Conservation (phyloP, 352 stramenopile species). For the Globisporangium spiculum region DNA sequence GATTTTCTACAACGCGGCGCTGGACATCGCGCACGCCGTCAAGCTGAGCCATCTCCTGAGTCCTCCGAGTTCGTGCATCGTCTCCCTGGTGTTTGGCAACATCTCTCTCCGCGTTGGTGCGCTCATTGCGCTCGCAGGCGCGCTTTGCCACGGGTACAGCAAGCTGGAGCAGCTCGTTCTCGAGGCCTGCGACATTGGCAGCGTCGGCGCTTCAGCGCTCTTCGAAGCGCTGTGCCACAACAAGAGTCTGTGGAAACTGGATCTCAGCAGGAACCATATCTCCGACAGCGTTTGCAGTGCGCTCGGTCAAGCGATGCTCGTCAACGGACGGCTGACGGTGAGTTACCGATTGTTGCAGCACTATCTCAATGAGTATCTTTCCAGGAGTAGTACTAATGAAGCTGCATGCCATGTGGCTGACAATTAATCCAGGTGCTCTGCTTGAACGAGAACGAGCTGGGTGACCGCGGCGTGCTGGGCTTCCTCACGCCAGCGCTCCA, state of each 20-base stretch:
- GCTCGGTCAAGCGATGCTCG: constrained; percentile 36
- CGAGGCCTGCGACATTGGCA: constrained; percentile 60
- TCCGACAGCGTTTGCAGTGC: constrained; percentile 43
- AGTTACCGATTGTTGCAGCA: constrained; percentile 3
- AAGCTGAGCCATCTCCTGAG: constrained; percentile 36
- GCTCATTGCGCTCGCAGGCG: constrained; percentile 43
- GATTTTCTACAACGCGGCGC: constrained; percentile 64
- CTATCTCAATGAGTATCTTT: neutral
- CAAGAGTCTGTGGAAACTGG: constrained; percentile 63
- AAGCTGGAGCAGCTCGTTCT: constrained; percentile 71
- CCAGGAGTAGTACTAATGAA: neutral
- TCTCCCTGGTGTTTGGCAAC: constrained; percentile 67
- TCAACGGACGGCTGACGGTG: constrained; percentile 32
- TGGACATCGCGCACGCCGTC: constrained; percentile 31
- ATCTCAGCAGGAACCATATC: constrained; percentile 68
- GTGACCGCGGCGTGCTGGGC: constrained; percentile 50
- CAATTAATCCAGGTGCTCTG: constrained; percentile 30
- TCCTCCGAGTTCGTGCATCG: constrained; percentile 28
- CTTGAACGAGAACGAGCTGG: constrained; percentile 52
- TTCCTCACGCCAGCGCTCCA: constrained; percentile 46
- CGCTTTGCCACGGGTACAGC: constrained; percentile 41
- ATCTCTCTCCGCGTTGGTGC: constrained; percentile 31
- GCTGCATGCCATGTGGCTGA: too few relatives aligned
- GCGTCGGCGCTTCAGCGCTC: constrained; percentile 39
- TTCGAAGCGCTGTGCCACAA: constrained; percentile 48